A percentile compares a stretch with the other conserved stretches of the same genome.
Conservation (phyloP, 495 filamentous ascomycete species). For the Pseudevernia furfuracea region DNA sequence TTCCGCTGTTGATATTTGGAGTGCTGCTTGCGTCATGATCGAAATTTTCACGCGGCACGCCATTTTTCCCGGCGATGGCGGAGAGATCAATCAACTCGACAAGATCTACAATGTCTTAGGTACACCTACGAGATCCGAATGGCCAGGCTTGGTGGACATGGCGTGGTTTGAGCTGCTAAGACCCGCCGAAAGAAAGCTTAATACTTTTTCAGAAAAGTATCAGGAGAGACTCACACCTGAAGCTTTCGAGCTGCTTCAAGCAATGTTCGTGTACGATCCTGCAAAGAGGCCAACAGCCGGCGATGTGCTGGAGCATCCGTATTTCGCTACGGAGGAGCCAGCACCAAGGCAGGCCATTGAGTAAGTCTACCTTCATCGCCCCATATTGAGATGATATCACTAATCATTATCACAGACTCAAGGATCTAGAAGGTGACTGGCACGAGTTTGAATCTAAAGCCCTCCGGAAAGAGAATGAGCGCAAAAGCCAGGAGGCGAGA, state of each 20-base stretch:
- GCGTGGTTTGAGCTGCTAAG: conserved; percentile 91
- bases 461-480: conserved; percentile 81
- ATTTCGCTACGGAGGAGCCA: conserved; percentile 82
- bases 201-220: conserved; percentile 78
- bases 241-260: conserved; percentile 71
- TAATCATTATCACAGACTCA: conserved; percentile 51
- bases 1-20: conserved; percentile 94
- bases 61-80: conserved; percentile 90
- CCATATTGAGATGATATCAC: conserved; percentile 17
- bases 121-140: conserved; percentile 74
- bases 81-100: conserved; percentile 90
- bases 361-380: conserved; percentile 45
- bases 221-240: conserved; percentile 60
- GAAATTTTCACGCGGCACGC: conserved; percentile 95
- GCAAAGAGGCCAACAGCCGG: conserved; percentile 73
- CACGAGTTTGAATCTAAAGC: conserved; percentile 99
- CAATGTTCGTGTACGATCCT: conserved; percentile 85
- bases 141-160: conserved; percentile 84
- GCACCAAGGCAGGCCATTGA: conserved; percentile 68
- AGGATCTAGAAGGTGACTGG: conserved; percentile 88
- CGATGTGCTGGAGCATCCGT: conserved; percentile 80
- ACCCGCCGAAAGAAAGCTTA: conserved; percentile 63
- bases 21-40: conserved; percentile 90
- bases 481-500: conserved; percentile 63
- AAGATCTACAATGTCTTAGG: conserved; percentile 92